Evolutionary conservation across 1,284 basidiomycete genomes (phyloP).

Genomic region (Cutaneotrichosporon cutaneum): DNA sequence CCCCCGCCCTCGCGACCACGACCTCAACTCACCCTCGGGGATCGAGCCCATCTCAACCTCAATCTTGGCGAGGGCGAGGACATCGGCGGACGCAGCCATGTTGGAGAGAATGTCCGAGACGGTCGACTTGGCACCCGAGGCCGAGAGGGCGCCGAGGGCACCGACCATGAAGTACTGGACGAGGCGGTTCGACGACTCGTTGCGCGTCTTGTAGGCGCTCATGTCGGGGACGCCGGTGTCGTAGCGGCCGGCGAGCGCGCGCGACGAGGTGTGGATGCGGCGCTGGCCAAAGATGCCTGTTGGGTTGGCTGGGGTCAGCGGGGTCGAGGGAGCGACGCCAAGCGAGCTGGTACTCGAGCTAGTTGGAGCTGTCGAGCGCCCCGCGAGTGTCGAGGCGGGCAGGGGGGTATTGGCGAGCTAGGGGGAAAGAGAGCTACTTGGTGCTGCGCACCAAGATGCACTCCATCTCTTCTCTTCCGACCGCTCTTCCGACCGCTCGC

Average conservation of each 20-base stretch:
- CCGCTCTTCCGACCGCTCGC: not conserved
- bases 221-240: conserved; percentile 81
- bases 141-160: conserved; percentile 87
- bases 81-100: conserved; percentile 96
- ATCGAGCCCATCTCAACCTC: conserved; percentile 89
- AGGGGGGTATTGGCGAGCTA: too few species aligned
- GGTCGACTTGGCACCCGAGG: conserved; percentile 89
- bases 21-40: conserved; percentile 80
- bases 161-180: conserved; percentile 98
- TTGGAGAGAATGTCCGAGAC: conserved; percentile 93
- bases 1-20: not conserved
- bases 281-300: conserved; percentile 62
- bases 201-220: conserved; percentile 71
- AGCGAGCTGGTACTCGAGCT: not conserved
- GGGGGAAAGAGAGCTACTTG: too few species aligned
- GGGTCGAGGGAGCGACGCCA: not conserved
- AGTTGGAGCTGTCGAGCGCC: too few species aligned
- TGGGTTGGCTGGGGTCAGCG: conserved; percentile 46
- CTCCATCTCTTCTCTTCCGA: too few species aligned
- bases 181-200: conserved; percentile 71
- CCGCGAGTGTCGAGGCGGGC: too few species aligned
- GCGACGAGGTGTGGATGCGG: conserved; percentile 58
- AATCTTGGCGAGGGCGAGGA: conserved; percentile 96
- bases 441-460: too few species aligned
- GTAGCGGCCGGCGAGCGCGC: conserved; percentile 48